phyloP scores from a whole-genome alignment of 495 filamentous ascomycete species.

The Recurvomyces mirabilis region DNA sequence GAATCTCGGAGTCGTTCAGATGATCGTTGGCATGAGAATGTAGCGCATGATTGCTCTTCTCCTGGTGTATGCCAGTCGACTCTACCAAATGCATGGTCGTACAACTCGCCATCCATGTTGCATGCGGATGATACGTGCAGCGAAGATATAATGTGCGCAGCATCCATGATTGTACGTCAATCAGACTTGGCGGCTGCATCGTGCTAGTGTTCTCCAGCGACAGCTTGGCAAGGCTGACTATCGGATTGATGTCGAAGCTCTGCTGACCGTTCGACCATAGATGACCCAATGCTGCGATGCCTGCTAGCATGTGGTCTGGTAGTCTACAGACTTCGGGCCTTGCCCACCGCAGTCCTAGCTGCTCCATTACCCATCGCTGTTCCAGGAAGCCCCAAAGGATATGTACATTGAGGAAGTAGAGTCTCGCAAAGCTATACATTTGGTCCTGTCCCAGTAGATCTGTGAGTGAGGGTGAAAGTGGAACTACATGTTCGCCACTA shows the following conservation, averaged over 20 bases:
- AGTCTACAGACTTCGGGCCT: conserved; percentile 6
- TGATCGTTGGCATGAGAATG: conserved; percentile 3
- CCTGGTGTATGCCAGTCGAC: conserved; percentile 38
- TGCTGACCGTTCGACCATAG: conserved; percentile 6
- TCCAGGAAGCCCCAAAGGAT: conserved; percentile 42
- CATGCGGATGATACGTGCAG: conserved; percentile 41
- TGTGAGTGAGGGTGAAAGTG: not conserved
- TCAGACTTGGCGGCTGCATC: conserved; percentile 24
- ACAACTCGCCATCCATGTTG: conserved; percentile 46
- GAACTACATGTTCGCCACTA: not conserved
- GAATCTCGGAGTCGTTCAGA: conserved; percentile 27
- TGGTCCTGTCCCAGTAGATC: conserved; percentile 7
- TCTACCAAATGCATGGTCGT: conserved; percentile 44
- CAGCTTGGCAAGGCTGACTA: conserved; percentile 34
- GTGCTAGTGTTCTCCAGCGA: conserved; percentile 35
- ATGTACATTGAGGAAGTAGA: conserved; percentile 40
- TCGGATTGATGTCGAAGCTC: conserved; percentile 4
- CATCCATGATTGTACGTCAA: conserved; percentile 40
- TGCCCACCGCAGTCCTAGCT: conserved; percentile 13
- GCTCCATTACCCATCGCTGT: conserved; percentile 11
- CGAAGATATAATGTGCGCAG: conserved; percentile 43
- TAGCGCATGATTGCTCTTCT: conserved; percentile 14
- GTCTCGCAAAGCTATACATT: conserved; percentile 15
- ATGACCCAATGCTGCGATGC: conserved; percentile 8
- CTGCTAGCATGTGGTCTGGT: conserved; percentile 15